Conservation (phyloP, 148 eudicot species). For the Beta vulgaris region DNA sequence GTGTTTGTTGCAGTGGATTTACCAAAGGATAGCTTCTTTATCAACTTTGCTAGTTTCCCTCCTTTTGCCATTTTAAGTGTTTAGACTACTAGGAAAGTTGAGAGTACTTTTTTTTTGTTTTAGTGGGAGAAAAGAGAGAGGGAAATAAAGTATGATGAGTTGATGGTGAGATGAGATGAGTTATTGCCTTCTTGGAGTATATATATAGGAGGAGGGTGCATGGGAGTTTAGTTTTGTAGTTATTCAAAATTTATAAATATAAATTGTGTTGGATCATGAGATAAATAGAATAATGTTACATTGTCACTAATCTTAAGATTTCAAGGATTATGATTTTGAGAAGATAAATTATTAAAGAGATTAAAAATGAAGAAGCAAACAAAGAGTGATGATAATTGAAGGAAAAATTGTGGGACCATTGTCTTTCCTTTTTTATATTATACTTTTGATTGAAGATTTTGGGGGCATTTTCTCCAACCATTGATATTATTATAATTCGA, state of each 20-base stretch:
- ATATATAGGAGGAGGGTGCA: conserved; percentile 31
- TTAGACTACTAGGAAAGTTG: not conserved
- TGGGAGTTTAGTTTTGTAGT: conserved; percentile 3
- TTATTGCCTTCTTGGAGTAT: conserved; percentile 31
- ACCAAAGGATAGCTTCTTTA: conserved; percentile 63
- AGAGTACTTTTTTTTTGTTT: not conserved
- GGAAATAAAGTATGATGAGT: not conserved
- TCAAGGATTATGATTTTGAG: not conserved
- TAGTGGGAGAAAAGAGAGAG: conserved; percentile 23
- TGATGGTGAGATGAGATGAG: conserved; percentile 30
- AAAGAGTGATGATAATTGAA: not conserved
- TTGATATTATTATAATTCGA: not conserved
- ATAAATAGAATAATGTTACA: not conserved
- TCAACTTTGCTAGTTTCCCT: conserved; percentile 63
- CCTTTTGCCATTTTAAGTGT: conserved; percentile 46
- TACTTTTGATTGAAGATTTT: conserved; percentile 17
- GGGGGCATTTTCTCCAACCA: conserved; percentile 6
- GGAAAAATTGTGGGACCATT: conserved; percentile 12
- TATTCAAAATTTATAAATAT: not conserved
- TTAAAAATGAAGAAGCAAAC: not conserved
- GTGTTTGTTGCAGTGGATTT: conserved; percentile 26
- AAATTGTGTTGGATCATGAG: not conserved
- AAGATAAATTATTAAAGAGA: not conserved
- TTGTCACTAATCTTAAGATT: not conserved
- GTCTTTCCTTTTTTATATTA: not conserved